Percentiles rank a stretch among this genome's conserved stretches.
These are phyloP conservation scores for Camelina hispida DNA, from an alignment of 345 rosid species.

Conservation along the genomic window DNA sequence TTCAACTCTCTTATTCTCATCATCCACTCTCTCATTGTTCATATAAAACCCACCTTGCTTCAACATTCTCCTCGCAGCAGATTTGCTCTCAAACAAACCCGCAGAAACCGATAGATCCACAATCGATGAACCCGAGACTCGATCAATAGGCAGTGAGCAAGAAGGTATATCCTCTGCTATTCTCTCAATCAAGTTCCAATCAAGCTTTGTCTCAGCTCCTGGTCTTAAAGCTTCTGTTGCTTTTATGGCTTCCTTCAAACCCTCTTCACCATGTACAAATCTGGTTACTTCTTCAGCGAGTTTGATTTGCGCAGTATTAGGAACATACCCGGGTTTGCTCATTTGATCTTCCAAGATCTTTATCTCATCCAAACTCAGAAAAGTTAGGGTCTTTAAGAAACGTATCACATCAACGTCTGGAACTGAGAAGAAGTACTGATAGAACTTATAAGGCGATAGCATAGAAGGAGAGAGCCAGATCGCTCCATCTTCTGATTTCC, in stretches of 20 bases:
- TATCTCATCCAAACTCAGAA: conserved; percentile 72
- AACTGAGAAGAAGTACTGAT: conserved; percentile 93
- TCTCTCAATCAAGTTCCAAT: conserved; percentile 83
- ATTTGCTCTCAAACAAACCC: conserved; percentile 87
- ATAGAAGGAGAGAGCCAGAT: conserved; percentile 80
- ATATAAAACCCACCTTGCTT: conserved; percentile 97
- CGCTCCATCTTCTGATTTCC: conserved; percentile 99
- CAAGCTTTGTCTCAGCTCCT: conserved; percentile 88
- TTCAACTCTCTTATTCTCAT: conserved; percentile 71
- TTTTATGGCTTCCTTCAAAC: conserved; percentile 83
- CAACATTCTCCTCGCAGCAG: conserved; percentile 79
- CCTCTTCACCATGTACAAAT: conserved; percentile 92
- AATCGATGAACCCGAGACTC: conserved; percentile 58
- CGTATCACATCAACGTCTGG: conserved; percentile 82
- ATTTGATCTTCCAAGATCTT: conserved; percentile 66
- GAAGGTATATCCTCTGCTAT: conserved; percentile 92
- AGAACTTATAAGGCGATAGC: conserved; percentile 89
- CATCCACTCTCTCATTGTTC: conserved; percentile 84
- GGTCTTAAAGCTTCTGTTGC: conserved; percentile 94
- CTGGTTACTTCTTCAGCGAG: conserved; percentile 93
- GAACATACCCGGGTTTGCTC: conserved; percentile 70
- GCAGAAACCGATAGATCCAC: conserved; percentile 77
- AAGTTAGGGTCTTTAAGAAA: conserved; percentile 77
- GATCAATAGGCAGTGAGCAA: conserved; percentile 63
- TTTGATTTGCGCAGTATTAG: conserved; percentile 71